Evolutionary conservation across 257 asterid species (phyloP), one percentile per base, ranked within the genome.

Genomic region (Primulina huaijiensis): DNA sequence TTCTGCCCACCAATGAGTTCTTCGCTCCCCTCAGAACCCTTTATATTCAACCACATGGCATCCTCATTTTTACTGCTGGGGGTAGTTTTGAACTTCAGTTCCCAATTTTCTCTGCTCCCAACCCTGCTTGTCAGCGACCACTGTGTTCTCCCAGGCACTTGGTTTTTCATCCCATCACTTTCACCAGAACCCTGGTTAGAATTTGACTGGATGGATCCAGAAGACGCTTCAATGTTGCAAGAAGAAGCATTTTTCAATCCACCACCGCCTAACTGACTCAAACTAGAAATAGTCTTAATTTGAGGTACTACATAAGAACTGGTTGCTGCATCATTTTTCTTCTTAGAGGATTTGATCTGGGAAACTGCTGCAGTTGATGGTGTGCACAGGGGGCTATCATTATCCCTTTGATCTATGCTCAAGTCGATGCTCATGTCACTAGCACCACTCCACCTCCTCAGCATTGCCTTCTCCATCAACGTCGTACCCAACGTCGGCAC

Each of bases 361-460:
- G 82, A 78, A 75, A 62, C 83, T 64, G 72, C 74, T 56, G 78
- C 64, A 14, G 89, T 77, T 72, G 88, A 71, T 7, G 89, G 85
- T 62, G 90, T 80, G 76, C 83, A 80, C 21, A 73, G 78, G 57
- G 89, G 86, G 71, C 85, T 88, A 70, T 88, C 95, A 6, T 19
- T 55, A 65, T 92, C 96, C 81, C 79, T 86, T 86, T 76, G 87
- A 59, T 89, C 96, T 71, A 79, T 82, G 77, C 89, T 84, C 77
- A 89, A 78, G 84, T 92, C 96, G 64, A 92, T 85, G 87, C 96
- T 92, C 98, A 89, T 86, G 81, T 89, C 98, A 82, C 96, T 84
- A 62, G 85, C 87, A 23, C 94, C 94, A 85, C 98, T 92, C 98
- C 96, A 89, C 77, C 96, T 88, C 74, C 96, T 81, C 76, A 89